phyloP scores from a whole-genome alignment of 176 grass and related monocot genomes.

The Ensete glaucum region DNA sequence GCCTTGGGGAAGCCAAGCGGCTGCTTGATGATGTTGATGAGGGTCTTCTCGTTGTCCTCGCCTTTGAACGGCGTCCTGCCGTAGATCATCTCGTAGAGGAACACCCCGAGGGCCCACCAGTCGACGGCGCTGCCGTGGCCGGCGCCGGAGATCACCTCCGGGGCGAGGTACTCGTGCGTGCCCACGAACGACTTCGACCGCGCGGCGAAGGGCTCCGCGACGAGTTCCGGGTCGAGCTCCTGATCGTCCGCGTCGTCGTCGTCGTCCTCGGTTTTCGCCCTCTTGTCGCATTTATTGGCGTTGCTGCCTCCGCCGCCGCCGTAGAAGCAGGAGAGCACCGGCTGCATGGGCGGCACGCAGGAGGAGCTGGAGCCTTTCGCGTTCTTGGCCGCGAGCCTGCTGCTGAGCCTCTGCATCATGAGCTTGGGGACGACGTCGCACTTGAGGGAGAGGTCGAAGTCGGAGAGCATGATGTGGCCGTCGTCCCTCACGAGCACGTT shows the following conservation, averaged over 20 bases:
- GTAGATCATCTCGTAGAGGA: slow-evolving; percentile 90
- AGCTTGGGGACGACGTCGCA: slow-evolving; percentile 71
- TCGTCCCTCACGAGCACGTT: slow-evolving; percentile 79
- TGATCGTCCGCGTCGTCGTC: not conserved
- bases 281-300: slow-evolving; percentile 35
- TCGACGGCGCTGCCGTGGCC: slow-evolving; percentile 91
- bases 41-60: slow-evolving; percentile 70
- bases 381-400: slow-evolving; percentile 21
- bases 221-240: slow-evolving; percentile 39
- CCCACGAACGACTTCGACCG: slow-evolving; percentile 88
- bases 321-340: slow-evolving; percentile 77
- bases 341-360: slow-evolving; percentile 79
- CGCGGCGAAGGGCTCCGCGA: slow-evolving; percentile 70
- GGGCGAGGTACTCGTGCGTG: slow-evolving; percentile 92
- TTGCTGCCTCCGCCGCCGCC: slow-evolving; percentile 35
- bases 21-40: slow-evolving; percentile 73
- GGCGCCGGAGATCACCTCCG: slow-evolving; percentile 77
- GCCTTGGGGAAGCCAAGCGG: slow-evolving; percentile 46
- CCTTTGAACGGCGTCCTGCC: slow-evolving; percentile 80
- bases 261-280: not conserved
- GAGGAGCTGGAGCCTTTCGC: slow-evolving; percentile 15
- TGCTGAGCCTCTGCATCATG: slow-evolving; percentile 25
- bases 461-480: slow-evolving; percentile 95
- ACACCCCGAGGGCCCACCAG: slow-evolving; percentile 90
- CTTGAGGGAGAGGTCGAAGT: slow-evolving; percentile 87